Conservation (phyloP, 371 early-diverging fungal genomes). For the Neoconidiobolus thromboides region DNA sequence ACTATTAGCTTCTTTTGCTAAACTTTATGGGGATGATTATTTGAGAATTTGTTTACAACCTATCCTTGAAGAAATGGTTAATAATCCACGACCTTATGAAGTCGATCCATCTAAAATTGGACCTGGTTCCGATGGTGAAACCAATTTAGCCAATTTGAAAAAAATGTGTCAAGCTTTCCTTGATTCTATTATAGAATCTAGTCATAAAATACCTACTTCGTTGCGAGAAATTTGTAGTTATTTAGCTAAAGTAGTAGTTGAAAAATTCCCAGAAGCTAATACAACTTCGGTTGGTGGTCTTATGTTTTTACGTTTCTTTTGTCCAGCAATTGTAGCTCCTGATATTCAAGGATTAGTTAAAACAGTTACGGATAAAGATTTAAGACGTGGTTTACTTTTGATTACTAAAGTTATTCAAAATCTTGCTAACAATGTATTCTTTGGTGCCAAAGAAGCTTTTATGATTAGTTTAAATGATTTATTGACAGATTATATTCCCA, state of each 20-base stretch:
- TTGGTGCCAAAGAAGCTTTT: slow-evolving; percentile 80
- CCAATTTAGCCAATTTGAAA: slow-evolving; percentile 62
- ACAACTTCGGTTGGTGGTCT: slow-evolving; percentile 83
- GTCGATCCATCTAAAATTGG: slow-evolving; percentile 62
- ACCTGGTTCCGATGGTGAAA: slow-evolving; percentile 32
- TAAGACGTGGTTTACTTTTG: slow-evolving; percentile 71
- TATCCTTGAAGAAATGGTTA: slow-evolving; percentile 30
- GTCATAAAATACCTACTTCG: slow-evolving; percentile 38
- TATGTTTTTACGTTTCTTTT: slow-evolving; percentile 85
- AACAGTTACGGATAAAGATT: slow-evolving; percentile 28
- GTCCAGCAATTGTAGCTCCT: slow-evolving; percentile 88
- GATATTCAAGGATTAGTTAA: slow-evolving; percentile 36
- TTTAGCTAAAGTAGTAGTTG: slow-evolving; percentile 51
- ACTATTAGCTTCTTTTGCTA: slow-evolving; percentile 62
- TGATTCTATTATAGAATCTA: slow-evolving; percentile 61
- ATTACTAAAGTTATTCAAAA: slow-evolving; percentile 90
- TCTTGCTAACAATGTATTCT: slow-evolving; percentile 80
- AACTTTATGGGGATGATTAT: slow-evolving; percentile 61
- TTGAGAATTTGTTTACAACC: slow-evolving; percentile 63
- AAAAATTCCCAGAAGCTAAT: slow-evolving; percentile 69
- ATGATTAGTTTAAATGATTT: slow-evolving; percentile 79
- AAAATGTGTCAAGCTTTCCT: slow-evolving; percentile 56
- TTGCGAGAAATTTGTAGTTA: slow-evolving; percentile 68
- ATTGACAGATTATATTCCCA: slow-evolving; percentile 47
- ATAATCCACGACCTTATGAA: slow-evolving; percentile 41